Evolutionary conservation across 2,329 filamentous ascomycete species (phyloP), one percentile per base, ranked within the genome.

Genomic region (Tetracladium maxilliforme): DNA sequence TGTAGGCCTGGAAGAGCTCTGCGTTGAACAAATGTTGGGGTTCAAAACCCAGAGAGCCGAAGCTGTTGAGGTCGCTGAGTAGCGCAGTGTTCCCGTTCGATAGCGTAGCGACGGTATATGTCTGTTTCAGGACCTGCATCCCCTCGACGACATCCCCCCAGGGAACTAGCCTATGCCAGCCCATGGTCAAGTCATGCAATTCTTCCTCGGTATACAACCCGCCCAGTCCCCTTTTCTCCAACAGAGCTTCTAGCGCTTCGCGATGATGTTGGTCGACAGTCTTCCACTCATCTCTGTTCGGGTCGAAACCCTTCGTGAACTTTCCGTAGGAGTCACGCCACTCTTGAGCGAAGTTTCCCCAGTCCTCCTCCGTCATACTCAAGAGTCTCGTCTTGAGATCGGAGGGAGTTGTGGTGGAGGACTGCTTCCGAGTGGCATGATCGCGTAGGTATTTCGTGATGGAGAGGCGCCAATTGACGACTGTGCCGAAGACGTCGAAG

Each of bases 401-500:
- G 27, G 47, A 42, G 18, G 51, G 47, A 19, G 54, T 37, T 10
- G 59, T 52, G 16, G 58, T 58, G 22, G 72, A 54, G 3, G 56
- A 52, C 10, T 43, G 41, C 37, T 66, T 64, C 29, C 54, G 47
- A 15, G 49, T 42, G 10, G 68, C 62, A 19, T 59, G 57, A 8
- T 55, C 42, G 14, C 51, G 44, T 23, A 90, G 61, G 27, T 68
- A 65, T 7, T 59, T 51, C 10, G 61, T 66, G 12, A 90, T 68
- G 3, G 70, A 69, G 19, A 56, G 57, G 29, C 79, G 73, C 79
- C 80, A 87, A 54, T 87, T 64, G 22, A 90, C 80, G 33, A 75
- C 70, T 2, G 82, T 90, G 36, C 79, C 79, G 47, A 86, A 84
- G 38, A 83, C 66, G 50, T 84, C 78, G 41, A 82, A 83, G 27